Base-by-base conservation (phyloP, 805 yeast species). In the Alloascoidea africana region DNA sequence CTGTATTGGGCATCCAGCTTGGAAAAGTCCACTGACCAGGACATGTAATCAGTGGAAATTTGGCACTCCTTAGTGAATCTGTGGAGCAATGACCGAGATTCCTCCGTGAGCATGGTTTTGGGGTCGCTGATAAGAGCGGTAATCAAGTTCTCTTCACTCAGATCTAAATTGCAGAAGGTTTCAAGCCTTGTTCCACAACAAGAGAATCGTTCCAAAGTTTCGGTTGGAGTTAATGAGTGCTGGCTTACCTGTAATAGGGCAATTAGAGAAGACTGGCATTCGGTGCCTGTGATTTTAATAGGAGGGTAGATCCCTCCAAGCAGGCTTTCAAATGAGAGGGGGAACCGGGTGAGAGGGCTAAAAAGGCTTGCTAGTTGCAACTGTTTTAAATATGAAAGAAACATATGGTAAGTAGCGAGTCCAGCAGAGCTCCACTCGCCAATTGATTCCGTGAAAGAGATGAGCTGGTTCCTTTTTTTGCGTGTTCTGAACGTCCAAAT, bases 331-430 rank as follows among this genome's bases (percentile, higher is more conserved):
- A 23, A 23, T 23, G 8, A n/a, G 8, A 23, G n/a, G 8, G 30
- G n/a, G 8, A 8, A 8, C n/a, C 30, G 8, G 8, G 13, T 23
- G n/a, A 8, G 13, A 8, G 8, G 30, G n/a, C 8, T 23, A 23
- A 23, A 23, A 23, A 8, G n/a, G n/a, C 30, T n/a, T 8, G n/a
- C n/a, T 8, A 8, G 13, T 8, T 23, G 8, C 8, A 23, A 8
- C n/a, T 23, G 13, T 23, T 23, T 23, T 8, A 34, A 6, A 34
- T 16, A 34, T 8, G 36, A 6, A 6, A 16, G 18, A 18, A 34
- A 34, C 18, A 34, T 16, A 18, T 34, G 36, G 14, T 14, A 34
- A 5, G 27, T 16, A 13, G 36, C 36, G 18, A 11, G 14, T 8
- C 14, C 14, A 11, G 16, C 11, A n/a, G n/a, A 11, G n/a, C n/a